Base-by-base conservation (phyloP, 495 filamentous ascomycete species). In the Talaromyces nanjingensis region DNA sequence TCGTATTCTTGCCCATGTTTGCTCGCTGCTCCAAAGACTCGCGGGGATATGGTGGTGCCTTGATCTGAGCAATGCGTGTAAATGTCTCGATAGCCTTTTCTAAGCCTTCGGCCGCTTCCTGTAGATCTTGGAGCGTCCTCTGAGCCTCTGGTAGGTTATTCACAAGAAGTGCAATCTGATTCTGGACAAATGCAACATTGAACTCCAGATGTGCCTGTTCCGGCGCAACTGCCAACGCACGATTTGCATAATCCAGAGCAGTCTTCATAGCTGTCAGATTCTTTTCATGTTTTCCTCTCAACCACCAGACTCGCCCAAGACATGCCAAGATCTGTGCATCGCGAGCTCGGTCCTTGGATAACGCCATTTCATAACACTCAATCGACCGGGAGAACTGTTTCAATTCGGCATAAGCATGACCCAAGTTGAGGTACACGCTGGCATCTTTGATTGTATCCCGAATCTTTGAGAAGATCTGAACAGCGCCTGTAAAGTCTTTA, bases 181-280 rank as follows among this genome's bases (percentile, higher is more conserved):
- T 92, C 70, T 98, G 93, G 18, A 97, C 91, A 66, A 97, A 98
- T 24, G 94, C 94, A 16, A 98, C 90, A 72, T 98, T 98, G 84
- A 98, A 98, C 71, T 93, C 89, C 70, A 94, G 89, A 75, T 96
- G 91, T 7, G 91, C 79, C 68, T 96, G 90, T 20, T 93, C 90
- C 1, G 92, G 90, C 0, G 89, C 86, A 47, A 90, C 80, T 49
- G 85, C 83, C 31, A 93, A 84, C 20, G 93, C 92, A 79, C 93
- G 90, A 67, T 89, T 85, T 4, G 94, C 92, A 70, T 92, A 96
- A 33, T 92, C 88, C n/a, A 98, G 79, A 5, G 92, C 86, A 12
- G 83, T 90, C 71, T 91, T 91, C 81, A 96, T 93, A n/a, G 88
- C 88, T 6, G 87, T 76, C 18, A 94, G 70, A 63, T 79, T 90